phyloP scores from a whole-genome alignment of 2,329 filamentous ascomycete species.

The Leptosphaerulina australis region DNA sequence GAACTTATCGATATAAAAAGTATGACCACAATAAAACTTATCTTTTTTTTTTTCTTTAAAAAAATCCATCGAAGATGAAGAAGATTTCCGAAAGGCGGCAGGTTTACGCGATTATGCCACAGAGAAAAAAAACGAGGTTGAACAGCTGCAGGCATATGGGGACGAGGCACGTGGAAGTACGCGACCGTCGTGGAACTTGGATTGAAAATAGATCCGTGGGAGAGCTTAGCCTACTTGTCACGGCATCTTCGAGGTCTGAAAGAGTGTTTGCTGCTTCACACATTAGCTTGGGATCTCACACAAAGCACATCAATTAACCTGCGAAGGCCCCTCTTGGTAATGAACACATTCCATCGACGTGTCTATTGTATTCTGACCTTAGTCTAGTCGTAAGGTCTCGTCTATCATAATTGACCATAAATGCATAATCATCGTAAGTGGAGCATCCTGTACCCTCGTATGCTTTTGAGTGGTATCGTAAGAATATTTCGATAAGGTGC shows the following conservation, averaged over 20 bases:
- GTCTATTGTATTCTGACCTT: constrained; percentile 26
- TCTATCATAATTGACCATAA: constrained; percentile 37
- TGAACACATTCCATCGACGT: constrained; percentile 22
- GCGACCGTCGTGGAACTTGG: constrained; percentile 12
- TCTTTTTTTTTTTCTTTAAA: too few relatives aligned
- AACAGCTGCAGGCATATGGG: constrained; percentile 20
- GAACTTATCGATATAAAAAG: too few relatives aligned
- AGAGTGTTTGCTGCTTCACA: not conserved
- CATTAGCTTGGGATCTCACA: not conserved
- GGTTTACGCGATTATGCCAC: constrained; percentile 12
- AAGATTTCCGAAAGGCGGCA: constrained; percentile 2
- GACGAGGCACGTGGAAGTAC: constrained; percentile 12
- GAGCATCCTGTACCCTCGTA: constrained; percentile 32
- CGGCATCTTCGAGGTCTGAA: not conserved
- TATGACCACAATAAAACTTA: constrained; percentile 3
- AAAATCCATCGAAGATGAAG: not conserved
- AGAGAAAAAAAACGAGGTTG: constrained; percentile 11
- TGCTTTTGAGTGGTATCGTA: constrained; percentile 25
- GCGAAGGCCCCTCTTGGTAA: not conserved
- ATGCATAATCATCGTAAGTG: constrained; percentile 30
- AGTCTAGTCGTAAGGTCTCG: constrained; percentile 35
- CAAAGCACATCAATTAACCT: not conserved
- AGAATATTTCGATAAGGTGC: constrained; percentile 6
- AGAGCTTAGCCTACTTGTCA: not conserved
- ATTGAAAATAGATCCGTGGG: constrained; percentile 11